Percentiles rank a stretch among this genome's conserved stretches.
These are phyloP conservation scores for Pichia deserticola DNA, from an alignment of 805 yeast genomes.

Conservation along the genomic window DNA sequence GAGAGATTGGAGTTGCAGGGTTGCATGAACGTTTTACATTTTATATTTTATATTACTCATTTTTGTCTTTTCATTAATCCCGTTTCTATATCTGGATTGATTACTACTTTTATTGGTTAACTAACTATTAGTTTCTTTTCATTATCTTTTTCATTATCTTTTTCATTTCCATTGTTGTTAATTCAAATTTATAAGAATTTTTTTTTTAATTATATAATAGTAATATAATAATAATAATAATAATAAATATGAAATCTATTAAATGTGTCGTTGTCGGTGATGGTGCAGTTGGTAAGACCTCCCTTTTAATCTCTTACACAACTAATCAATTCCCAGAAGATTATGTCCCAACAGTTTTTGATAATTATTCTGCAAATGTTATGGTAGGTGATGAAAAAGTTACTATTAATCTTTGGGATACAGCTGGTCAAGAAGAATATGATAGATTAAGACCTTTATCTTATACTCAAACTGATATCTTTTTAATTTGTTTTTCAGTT, in stretches of 20 bases:
- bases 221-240: no score
- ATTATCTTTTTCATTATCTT: no score
- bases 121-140: no score
- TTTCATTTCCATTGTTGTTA: no score
- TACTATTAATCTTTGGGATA: slow-evolving; percentile 88
- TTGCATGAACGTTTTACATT: no score
- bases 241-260: slow-evolving; percentile 55
- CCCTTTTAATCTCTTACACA: slow-evolving; percentile 79
- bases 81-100: no score
- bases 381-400: slow-evolving; percentile 76
- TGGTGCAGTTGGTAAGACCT: slow-evolving; percentile 94
- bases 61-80: no score
- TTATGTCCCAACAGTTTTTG: slow-evolving; percentile 91
- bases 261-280: slow-evolving; percentile 94
- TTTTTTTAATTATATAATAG: no score
- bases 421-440: slow-evolving; percentile 92
- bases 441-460: slow-evolving; percentile 84
- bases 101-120: no score
- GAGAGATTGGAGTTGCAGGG: no score
- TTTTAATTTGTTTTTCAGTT: slow-evolving; percentile 78
- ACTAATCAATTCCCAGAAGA: slow-evolving; percentile 91
- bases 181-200: no score
- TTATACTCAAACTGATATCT: slow-evolving; percentile 88
- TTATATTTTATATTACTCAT: no score
- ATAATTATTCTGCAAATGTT: slow-evolving; percentile 82